phyloP scores from a whole-genome alignment of 257 asterid genomes.

The Solanum chilense region DNA sequence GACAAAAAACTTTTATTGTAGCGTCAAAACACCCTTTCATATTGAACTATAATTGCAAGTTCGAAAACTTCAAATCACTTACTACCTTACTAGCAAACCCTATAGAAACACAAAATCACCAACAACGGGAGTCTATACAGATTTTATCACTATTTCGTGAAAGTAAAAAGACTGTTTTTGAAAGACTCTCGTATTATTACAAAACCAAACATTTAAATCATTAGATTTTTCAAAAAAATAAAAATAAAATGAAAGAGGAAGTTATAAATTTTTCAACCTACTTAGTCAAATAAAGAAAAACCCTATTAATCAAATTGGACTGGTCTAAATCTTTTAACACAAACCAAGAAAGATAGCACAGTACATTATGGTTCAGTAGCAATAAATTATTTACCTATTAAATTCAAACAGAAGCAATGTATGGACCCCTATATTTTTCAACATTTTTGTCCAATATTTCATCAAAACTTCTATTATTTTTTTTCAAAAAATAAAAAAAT shows the following conservation, averaged over 20 bases:
- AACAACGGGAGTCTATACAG: fast-evolving
- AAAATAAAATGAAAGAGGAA: background rate
- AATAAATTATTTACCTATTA: background rate
- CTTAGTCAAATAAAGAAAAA: background rate
- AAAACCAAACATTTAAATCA: background rate
- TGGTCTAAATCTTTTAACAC: background rate
- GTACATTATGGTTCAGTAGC: background rate
- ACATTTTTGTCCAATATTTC: background rate
- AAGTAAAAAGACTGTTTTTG: background rate
- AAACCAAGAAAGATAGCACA: background rate
- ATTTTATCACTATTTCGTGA: background rate
- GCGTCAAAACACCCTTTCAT: background rate
- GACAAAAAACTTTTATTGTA: background rate
- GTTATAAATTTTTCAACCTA: background rate
- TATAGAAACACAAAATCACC: background rate
- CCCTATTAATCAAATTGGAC: background rate
- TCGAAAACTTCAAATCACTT: background rate
- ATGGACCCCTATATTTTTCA: background rate
- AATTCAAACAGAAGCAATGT: background rate
- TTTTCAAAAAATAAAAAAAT: background rate
- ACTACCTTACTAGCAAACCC: background rate
- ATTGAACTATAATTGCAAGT: background rate
- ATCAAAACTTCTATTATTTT: background rate
- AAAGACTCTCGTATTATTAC: background rate
- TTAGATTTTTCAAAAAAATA: no score